phyloP scores from a whole-genome alignment of 441 rosid species.

The Populus hybrid region DNA sequence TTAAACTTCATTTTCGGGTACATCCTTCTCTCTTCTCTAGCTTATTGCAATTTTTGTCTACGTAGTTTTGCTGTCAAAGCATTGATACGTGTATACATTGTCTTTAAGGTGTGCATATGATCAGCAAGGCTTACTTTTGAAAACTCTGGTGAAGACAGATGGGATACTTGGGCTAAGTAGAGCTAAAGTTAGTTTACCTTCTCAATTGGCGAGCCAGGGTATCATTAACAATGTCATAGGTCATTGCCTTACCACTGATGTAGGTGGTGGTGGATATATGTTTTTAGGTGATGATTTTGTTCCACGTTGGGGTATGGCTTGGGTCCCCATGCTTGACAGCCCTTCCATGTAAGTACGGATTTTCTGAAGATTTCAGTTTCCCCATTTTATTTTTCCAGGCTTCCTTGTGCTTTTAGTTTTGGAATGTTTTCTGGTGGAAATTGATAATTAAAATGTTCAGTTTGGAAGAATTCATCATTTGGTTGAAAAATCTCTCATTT shows the following conservation, averaged over 20 bases:
- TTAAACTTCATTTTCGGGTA: conserved; percentile 76
- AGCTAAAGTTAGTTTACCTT: conserved; percentile 83
- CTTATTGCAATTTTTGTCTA: not conserved
- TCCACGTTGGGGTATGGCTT: conserved; percentile 67
- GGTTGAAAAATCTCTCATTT: not conserved
- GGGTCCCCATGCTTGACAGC: conserved; percentile 73
- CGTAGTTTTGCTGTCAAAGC: conserved; percentile 7
- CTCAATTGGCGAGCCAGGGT: conserved; percentile 81
- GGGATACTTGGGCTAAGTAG: conserved; percentile 91
- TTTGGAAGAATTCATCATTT: not conserved
- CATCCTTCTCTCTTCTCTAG: not conserved
- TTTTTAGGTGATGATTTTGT: conserved; percentile 84
- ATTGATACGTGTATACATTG: conserved; percentile 16
- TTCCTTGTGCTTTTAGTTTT: not conserved
- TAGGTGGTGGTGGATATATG: conserved; percentile 68
- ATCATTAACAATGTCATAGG: conserved; percentile 79
- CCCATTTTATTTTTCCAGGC: not conserved
- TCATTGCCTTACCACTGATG: conserved; percentile 72
- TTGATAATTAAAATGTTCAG: not conserved
- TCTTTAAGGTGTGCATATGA: conserved; percentile 85
- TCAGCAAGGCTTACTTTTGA: conserved; percentile 81
- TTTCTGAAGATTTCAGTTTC: conserved; percentile 13
- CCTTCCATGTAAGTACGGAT: conserved; percentile 52
- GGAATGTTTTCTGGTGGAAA: not conserved
- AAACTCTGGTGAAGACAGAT: conserved; percentile 68